These are phyloP conservation scores for Amborella trichopoda DNA, from an alignment of 164 flowering plant genomes.

Conservation along the genomic window DNA sequence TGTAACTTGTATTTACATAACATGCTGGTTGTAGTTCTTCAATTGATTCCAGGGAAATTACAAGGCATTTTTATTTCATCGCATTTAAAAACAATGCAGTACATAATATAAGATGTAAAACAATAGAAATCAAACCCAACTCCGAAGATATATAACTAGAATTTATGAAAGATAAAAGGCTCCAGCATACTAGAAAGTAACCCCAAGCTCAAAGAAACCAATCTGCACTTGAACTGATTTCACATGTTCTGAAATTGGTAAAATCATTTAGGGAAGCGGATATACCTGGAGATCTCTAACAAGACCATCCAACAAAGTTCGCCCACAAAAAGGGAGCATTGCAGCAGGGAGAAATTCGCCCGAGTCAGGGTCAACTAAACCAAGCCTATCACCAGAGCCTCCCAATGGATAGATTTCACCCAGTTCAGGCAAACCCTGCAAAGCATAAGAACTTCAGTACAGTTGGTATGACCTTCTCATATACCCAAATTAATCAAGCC, in stretches of 20 bases:
- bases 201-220: no score
- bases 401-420: conserved; percentile 98
- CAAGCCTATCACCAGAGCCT: conserved; percentile 96
- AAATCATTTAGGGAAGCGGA: not conserved
- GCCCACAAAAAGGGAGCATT: conserved; percentile 94
- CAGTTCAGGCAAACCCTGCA: conserved; percentile 82
- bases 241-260: not conserved
- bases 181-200: no score
- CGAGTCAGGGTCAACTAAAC: conserved; percentile 75
- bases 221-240: no score
- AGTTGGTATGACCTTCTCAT: conserved; percentile 7
- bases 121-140: no score
- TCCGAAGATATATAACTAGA: no score
- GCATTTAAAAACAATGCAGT: no score
- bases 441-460: conserved; percentile 17
- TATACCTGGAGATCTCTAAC: conserved; percentile 99
- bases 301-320: conserved; percentile 94
- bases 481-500: not conserved
- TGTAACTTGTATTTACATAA: no score
- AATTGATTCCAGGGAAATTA: no score
- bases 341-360: conserved; percentile 99
- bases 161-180: no score
- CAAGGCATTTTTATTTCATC: no score
- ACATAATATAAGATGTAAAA: no score
- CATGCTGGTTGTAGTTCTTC: no score